A percentile compares a stretch with the other conserved stretches of the same genome.
phyloP scores from a whole-genome alignment of 2,329 filamentous ascomycete species.

The Fusarium sp. region DNA sequence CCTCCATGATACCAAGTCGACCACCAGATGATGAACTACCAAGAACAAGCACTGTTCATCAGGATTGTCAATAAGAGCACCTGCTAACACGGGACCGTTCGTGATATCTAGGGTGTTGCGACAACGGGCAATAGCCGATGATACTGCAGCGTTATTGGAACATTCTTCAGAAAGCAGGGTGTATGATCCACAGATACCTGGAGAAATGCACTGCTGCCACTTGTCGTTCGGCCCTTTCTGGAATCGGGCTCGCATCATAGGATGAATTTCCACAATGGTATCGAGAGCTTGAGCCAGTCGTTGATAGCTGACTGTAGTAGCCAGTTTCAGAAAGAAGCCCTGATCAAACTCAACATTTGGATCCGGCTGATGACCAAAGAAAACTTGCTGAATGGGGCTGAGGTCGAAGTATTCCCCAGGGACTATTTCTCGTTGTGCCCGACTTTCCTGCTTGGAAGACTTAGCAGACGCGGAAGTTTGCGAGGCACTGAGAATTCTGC shows the following conservation, averaged over 20 bases:
- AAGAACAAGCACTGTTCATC: constrained; percentile 14
- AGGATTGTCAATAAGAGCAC: constrained; percentile 4
- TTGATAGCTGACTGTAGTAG: not conserved
- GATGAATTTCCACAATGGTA: not conserved
- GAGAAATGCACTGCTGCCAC: not conserved
- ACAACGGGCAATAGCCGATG: not conserved
- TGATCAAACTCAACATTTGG: constrained; percentile 11
- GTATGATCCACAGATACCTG: not conserved
- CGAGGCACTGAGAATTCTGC: not conserved
- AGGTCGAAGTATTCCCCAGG: not conserved
- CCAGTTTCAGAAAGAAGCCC: not conserved
- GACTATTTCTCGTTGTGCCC: not conserved
- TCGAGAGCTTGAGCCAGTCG: not conserved
- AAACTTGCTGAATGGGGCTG: constrained; percentile 9
- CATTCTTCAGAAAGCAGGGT: not conserved
- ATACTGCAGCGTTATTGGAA: not conserved
- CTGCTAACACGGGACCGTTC: constrained; percentile 1
- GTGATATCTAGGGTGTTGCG: constrained; percentile 12
- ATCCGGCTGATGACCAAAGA: constrained; percentile 1
- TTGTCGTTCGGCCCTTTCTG: not conserved
- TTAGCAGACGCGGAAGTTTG: not conserved
- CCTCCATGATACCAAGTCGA: constrained; percentile 22
- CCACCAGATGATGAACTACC: constrained; percentile 19
- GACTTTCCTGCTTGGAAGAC: not conserved
- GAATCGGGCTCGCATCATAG: constrained; percentile 4